phyloP scores from a whole-genome alignment of 192 early-diverging fungal genomes.

The Kickxella alabastrina region DNA sequence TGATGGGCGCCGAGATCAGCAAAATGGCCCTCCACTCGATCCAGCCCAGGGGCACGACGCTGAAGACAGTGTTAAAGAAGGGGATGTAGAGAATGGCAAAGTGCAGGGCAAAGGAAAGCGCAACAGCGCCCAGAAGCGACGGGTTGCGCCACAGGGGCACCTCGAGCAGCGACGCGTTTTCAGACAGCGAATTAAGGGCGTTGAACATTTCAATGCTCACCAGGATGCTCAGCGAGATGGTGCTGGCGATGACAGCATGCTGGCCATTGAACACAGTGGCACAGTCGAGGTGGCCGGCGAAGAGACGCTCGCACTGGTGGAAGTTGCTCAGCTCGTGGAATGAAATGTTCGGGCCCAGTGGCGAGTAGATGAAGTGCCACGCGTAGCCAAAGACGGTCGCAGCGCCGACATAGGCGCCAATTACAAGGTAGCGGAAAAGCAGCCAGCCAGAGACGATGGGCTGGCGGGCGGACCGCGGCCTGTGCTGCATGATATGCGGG shows the following conservation, averaged over 20 bases:
- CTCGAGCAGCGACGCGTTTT: conserved; percentile 90
- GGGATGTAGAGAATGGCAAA: conserved; percentile 97
- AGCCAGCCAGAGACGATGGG: conserved; percentile 92
- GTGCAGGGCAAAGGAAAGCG: conserved; percentile 89
- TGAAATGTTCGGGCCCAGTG: conserved; percentile 79
- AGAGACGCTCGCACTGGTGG: conserved; percentile 81
- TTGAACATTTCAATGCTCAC: conserved; percentile 99
- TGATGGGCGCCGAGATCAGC: conserved; percentile 85
- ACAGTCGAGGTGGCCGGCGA: conserved; percentile 86
- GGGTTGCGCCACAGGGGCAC: conserved; percentile 90
- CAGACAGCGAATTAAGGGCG: conserved; percentile 93
- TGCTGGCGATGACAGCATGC: conserved; percentile 83
- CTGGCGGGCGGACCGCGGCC: conserved; percentile 81
- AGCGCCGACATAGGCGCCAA: conserved; percentile 87
- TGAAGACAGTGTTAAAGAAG: conserved; percentile 89
- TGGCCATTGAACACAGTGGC: conserved; percentile 75
- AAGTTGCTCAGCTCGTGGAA: conserved; percentile 91
- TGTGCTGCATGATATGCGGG: conserved; percentile 90
- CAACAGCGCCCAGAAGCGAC: conserved; percentile 79
- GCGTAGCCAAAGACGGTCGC: conserved; percentile 96
- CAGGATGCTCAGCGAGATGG: conserved; percentile 91
- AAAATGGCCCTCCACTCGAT: conserved; percentile 92
- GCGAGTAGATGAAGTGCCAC: conserved; percentile 98
- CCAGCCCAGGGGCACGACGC: conserved; percentile 79
- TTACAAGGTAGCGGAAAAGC: conserved; percentile 89